A percentile compares a stretch with the other conserved stretches of the same genome.
Evolutionary conservation across 2,329 filamentous ascomycete genomes (phyloP).

Genomic region (Fusarium pilosicola): DNA sequence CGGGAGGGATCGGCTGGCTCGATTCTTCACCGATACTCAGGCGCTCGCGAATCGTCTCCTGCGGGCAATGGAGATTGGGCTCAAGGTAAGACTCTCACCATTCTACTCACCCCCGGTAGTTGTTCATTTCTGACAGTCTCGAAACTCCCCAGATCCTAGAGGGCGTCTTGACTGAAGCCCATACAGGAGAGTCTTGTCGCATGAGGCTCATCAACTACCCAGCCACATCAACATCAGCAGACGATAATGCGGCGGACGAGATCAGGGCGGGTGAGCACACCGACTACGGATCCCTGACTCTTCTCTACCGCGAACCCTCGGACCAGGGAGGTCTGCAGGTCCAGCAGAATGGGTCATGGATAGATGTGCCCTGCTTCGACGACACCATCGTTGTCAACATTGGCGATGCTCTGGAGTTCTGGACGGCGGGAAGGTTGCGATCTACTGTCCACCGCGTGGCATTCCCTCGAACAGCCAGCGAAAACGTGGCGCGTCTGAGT

Average conservation of each 20-base stretch:
- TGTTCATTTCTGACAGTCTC: fast-evolving
- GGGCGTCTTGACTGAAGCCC: not conserved
- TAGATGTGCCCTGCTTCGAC: not conserved
- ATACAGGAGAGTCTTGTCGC: not conserved
- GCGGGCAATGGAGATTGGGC: not conserved
- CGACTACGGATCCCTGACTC: not conserved
- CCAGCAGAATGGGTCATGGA: not conserved
- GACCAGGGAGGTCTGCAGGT: not conserved
- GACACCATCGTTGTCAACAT: not conserved
- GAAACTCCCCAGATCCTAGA: not conserved
- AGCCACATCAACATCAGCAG: not conserved
- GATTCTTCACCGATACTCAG: not conserved
- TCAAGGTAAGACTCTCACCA: not conserved
- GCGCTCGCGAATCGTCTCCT: not conserved
- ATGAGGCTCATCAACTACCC: not conserved
- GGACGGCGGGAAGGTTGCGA: fast-evolving
- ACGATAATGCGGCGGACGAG: not conserved
- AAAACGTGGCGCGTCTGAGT: not conserved
- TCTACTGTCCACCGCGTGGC: not conserved
- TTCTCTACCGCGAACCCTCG: not conserved
- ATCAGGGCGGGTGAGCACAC: not conserved
- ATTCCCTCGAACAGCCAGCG: not conserved
- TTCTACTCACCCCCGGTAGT: fast-evolving
- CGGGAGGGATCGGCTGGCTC: not conserved
- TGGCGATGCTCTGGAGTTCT: not conserved